A percentile compares a stretch with the other conserved stretches of the same genome.
phyloP scores from a whole-genome alignment of 441 rosid species.

The Breynia disticha region DNA sequence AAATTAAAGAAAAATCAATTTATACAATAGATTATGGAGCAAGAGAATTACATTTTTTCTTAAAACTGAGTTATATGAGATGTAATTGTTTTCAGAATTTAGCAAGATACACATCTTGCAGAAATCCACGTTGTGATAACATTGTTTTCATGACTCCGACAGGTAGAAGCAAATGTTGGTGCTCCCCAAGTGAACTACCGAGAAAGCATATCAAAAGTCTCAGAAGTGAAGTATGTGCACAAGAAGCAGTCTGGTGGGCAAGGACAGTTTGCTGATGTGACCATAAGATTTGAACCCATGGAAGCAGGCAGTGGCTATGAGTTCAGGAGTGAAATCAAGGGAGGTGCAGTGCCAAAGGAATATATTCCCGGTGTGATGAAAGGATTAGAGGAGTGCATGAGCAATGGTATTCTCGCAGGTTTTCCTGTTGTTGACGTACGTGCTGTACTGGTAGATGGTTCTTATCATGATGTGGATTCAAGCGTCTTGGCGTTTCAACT shows the following conservation, averaged over 20 bases:
- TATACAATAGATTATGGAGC: too few species aligned
- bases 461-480: conserved; percentile 93
- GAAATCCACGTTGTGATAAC: background rate
- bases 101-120: too few species aligned
- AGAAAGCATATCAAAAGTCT: conserved; percentile 77
- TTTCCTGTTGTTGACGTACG: conserved; percentile 87
- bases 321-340: conserved; percentile 95
- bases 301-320: conserved; percentile 82
- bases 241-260: conserved; percentile 94
- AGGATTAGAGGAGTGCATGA: conserved; percentile 87
- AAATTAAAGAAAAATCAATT: too few species aligned
- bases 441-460: conserved; percentile 72
- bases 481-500: conserved; percentile 91
- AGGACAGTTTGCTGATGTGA: conserved; percentile 95
- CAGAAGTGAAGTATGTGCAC: conserved; percentile 82
- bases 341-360: conserved; percentile 87
- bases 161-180: conserved; percentile 97
- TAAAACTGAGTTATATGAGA: too few species aligned
- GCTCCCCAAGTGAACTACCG: conserved; percentile 99
- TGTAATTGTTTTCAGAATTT: too few species aligned
- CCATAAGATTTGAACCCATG: conserved; percentile 82
- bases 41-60: too few species aligned
- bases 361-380: conserved; percentile 90
- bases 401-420: conserved; percentile 79
- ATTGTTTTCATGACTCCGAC: conserved; percentile 13